A percentile compares a stretch with the other conserved stretches of the same genome.
These are phyloP conservation scores for Thelonectria discophora DNA, from an alignment of 2,329 filamentous ascomycete genomes.

Conservation along the genomic window DNA sequence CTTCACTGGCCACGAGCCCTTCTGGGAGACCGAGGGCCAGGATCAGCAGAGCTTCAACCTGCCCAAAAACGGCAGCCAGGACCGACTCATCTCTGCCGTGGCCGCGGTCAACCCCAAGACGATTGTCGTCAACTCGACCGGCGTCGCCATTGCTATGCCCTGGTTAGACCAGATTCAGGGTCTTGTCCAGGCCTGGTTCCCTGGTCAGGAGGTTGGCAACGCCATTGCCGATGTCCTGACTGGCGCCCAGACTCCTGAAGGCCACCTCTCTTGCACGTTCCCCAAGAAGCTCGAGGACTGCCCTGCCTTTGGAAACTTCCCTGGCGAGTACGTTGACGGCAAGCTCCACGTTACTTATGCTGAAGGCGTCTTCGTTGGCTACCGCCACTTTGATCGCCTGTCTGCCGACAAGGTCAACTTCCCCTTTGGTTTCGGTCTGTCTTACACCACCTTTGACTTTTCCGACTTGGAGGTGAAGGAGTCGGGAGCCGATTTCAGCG, in stretches of 20 bases:
- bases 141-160: constrained; percentile 69
- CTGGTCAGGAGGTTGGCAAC: constrained; percentile 74
- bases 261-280: constrained; percentile 71
- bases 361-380: constrained; percentile 76
- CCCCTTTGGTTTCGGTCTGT: constrained; percentile 68
- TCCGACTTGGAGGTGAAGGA: constrained; percentile 59
- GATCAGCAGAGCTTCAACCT: constrained; percentile 77
- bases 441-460: constrained; percentile 62
- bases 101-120: constrained; percentile 66
- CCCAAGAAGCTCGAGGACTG: constrained; percentile 68
- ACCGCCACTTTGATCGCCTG: constrained; percentile 72
- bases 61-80: constrained; percentile 67
- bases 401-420: constrained; percentile 66
- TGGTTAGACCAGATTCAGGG: constrained; percentile 65
- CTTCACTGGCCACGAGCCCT: constrained; percentile 67
- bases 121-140: constrained; percentile 70
- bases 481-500: constrained; percentile 49
- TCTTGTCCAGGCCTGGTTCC: constrained; percentile 73
- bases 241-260: constrained; percentile 70
- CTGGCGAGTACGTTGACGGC: constrained; percentile 53
- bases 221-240: constrained; percentile 73
- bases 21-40: constrained; percentile 63
- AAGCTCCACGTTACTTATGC: constrained; percentile 70
- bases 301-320: constrained; percentile 70
- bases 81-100: constrained; percentile 66